Percentiles rank a stretch among this genome's conserved stretches.
phyloP scores from a whole-genome alignment of 192 early-diverging fungal genomes.

The Glomus cerebriforme region DNA sequence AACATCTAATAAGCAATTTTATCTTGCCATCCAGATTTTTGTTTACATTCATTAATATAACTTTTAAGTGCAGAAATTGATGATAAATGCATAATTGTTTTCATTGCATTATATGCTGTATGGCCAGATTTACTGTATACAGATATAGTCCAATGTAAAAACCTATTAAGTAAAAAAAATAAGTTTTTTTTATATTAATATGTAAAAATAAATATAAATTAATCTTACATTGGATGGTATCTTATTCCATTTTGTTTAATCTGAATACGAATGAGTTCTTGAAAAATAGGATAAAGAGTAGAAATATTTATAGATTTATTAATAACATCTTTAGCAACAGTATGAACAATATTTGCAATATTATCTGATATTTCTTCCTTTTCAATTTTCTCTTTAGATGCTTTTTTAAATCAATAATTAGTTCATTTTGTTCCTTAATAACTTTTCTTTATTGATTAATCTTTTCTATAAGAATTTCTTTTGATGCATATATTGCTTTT shows the following conservation, averaged over 20 bases:
- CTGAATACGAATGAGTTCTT: background rate
- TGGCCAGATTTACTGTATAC: no score
- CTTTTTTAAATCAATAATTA: background rate
- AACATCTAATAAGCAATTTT: background rate
- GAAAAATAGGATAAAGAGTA: background rate
- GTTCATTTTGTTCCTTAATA: conserved; percentile 1
- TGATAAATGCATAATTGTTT: conserved; percentile 1
- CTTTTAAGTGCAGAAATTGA: background rate
- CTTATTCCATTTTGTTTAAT: background rate
- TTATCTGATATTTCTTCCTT: conserved; percentile 5
- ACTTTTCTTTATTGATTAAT: background rate
- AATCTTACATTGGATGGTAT: conserved; percentile 17
- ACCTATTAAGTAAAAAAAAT: background rate
- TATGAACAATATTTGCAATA: background rate
- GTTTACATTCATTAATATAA: background rate
- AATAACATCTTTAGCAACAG: background rate
- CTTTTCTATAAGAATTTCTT: background rate
- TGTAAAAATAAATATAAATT: background rate
- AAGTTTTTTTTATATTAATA: background rate
- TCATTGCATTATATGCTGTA: background rate
- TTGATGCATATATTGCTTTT: background rate
- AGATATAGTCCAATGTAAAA: conserved; percentile 5
- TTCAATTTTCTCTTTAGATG: background rate
- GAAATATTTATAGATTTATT: background rate
- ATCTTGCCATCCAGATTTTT: no score